These are phyloP conservation scores for Cladobotryum protrusum DNA, from an alignment of 2,329 filamentous ascomycete species.

Conservation along the genomic window DNA sequence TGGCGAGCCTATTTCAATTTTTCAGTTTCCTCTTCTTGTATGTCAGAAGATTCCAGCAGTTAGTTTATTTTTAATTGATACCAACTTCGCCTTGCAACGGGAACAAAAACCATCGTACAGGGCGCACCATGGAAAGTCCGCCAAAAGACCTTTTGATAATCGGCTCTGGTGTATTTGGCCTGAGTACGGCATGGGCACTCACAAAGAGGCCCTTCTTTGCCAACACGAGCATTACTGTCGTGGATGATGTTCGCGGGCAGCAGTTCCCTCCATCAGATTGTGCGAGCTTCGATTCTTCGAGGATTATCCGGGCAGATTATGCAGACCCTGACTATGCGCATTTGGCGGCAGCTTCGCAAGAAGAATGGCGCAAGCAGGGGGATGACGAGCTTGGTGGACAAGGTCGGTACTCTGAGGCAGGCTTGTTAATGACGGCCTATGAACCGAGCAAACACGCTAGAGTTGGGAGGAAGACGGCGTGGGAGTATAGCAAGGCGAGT, in stretches of 20 bases:
- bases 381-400: constrained; percentile 52
- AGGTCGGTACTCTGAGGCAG: constrained; percentile 64
- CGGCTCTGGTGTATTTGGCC: constrained; percentile 61
- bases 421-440: constrained; percentile 59
- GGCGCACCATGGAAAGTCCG: constrained; percentile 22
- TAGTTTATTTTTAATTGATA: too few relatives aligned
- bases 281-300: constrained; percentile 56
- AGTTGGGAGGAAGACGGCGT: constrained; percentile 36
- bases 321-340: constrained; percentile 69
- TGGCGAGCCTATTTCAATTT: too few relatives aligned
- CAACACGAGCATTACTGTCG: constrained; percentile 49
- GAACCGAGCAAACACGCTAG: constrained; percentile 25
- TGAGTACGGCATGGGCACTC: constrained; percentile 60
- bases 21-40: too few relatives aligned
- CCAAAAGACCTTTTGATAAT: constrained; percentile 58
- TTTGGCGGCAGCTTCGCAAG: constrained; percentile 65
- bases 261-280: constrained; percentile 56
- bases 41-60: too few relatives aligned
- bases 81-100: too few relatives aligned
- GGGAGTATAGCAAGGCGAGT: constrained; percentile 55
- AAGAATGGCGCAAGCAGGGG: constrained; percentile 58
- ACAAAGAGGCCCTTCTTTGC: constrained; percentile 53
- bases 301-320: constrained; percentile 70
- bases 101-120: too few relatives aligned
- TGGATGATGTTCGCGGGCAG: constrained; percentile 46